These are phyloP conservation scores for Tubosaeta sp. DNA, from an alignment of 768 basidiomycete species.

Conservation along the genomic window DNA sequence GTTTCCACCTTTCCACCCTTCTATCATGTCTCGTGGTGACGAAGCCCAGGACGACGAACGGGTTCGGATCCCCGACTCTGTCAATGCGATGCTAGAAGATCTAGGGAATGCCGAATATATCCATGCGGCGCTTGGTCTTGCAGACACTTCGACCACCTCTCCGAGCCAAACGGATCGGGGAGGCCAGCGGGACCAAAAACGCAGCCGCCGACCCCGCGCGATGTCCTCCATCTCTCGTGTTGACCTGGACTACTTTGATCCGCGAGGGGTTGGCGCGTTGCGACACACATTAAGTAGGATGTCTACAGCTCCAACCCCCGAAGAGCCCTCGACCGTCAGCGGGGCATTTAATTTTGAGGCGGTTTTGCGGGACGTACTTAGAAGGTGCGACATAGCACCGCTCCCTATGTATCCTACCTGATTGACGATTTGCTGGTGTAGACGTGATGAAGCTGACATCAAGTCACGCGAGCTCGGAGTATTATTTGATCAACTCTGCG, in stretches of 20 bases:
- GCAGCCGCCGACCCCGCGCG: background rate
- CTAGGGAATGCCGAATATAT: slow-evolving; percentile 14
- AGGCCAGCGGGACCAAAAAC: background rate
- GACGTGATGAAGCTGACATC: slow-evolving; percentile 47
- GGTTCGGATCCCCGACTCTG: background rate
- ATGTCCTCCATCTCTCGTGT: slow-evolving; percentile 31
- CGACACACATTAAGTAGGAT: slow-evolving; percentile 17
- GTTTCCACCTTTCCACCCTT: background rate
- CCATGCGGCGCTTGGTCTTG: slow-evolving; percentile 8
- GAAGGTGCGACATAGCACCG: slow-evolving; percentile 10
- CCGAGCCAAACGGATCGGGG: background rate
- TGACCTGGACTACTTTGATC: slow-evolving; percentile 51
- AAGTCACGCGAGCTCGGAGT: slow-evolving; percentile 57
- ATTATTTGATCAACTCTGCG: slow-evolving; percentile 52
- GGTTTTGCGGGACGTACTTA: slow-evolving; percentile 22
- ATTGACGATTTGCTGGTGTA: slow-evolving; percentile 17
- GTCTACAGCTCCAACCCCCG: slow-evolving; percentile 6
- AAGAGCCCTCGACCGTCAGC: slow-evolving; percentile 2
- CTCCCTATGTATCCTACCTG: background rate
- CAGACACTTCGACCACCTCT: background rate
- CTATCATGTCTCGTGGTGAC: slow-evolving; percentile 13
- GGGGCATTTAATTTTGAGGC: slow-evolving; percentile 33
- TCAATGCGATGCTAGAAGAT: slow-evolving; percentile 4
- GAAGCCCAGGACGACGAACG: background rate
- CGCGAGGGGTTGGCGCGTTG: slow-evolving; percentile 36